Conservation (phyloP, 768 basidiomycete species). For the Rhodotorula babjevae region DNA sequence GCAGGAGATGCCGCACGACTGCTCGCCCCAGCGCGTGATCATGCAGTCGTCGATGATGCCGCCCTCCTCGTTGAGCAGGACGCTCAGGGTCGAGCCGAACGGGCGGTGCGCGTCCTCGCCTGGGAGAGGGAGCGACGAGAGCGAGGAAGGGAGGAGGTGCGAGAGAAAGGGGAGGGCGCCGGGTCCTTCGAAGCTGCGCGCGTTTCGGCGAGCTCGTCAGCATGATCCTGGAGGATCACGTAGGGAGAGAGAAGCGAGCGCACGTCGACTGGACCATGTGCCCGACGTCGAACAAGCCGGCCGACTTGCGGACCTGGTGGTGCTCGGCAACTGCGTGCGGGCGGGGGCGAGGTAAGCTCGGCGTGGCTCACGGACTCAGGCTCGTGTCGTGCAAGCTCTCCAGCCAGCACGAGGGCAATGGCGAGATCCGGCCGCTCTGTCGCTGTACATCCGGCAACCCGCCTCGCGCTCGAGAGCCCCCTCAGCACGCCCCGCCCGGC, state of each 20-base stretch:
- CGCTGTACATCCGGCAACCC: neutral
- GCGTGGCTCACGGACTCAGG: neutral
- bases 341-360: neutral
- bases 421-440: too few relatives aligned
- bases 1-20: constrained; percentile 29
- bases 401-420: too few relatives aligned
- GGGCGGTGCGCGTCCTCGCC: constrained; percentile 14
- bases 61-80: constrained; percentile 78
- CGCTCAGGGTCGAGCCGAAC: constrained; percentile 75
- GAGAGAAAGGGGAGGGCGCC: constrained; percentile 75
- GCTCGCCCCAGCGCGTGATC: constrained; percentile 52
- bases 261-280: constrained; percentile 96
- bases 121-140: constrained; percentile 47
- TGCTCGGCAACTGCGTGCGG: constrained; percentile 72
- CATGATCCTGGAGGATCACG: neutral
- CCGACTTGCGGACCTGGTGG: constrained; percentile 73
- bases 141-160: constrained; percentile 82
- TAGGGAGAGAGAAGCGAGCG: constrained; percentile 34
- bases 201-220: neutral
- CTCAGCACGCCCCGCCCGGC: too few relatives aligned
- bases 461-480: too few relatives aligned
- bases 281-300: constrained; percentile 91
- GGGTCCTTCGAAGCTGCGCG: constrained; percentile 68
- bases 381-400: too few relatives aligned
- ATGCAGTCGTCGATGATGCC: constrained; percentile 96